These are phyloP conservation scores for Cornus suecica DNA, from an alignment of 148 eudicot species.

Conservation along the genomic window DNA sequence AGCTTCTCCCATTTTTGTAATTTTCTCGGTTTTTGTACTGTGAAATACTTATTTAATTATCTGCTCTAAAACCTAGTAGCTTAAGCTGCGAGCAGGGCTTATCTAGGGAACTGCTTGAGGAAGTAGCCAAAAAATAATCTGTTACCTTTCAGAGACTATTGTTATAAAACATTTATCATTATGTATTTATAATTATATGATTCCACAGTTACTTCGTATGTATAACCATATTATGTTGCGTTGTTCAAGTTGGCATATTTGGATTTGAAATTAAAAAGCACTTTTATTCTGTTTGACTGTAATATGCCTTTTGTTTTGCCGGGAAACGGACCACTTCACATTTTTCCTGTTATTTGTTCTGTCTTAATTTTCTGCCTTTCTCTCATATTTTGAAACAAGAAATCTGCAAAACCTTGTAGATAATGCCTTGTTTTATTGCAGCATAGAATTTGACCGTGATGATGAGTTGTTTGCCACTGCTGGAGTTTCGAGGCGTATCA, in stretches of 20 bases:
- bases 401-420: not conserved
- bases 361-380: not conserved
- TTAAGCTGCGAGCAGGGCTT: no score
- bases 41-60: no score
- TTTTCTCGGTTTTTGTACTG: no score
- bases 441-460: conserved; percentile 70
- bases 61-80: no score
- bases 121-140: no score
- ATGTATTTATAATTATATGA: no score
- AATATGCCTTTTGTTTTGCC: not conserved
- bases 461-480: conserved; percentile 73
- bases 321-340: not conserved
- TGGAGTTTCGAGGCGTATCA: conserved; percentile 62
- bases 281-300: not conserved
- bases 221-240: not conserved
- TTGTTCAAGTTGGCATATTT: not conserved
- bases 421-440: conserved; percentile 25
- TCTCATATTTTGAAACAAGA: conserved; percentile 5
- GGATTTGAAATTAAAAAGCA: not conserved
- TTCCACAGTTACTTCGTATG: not conserved
- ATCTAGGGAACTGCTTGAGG: no score
- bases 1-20: no score
- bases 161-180: no score
- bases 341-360: not conserved
- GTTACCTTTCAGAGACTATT: no score